phyloP scores from a whole-genome alignment of 2,329 filamentous ascomycete species.

The Drechslera avenae region DNA sequence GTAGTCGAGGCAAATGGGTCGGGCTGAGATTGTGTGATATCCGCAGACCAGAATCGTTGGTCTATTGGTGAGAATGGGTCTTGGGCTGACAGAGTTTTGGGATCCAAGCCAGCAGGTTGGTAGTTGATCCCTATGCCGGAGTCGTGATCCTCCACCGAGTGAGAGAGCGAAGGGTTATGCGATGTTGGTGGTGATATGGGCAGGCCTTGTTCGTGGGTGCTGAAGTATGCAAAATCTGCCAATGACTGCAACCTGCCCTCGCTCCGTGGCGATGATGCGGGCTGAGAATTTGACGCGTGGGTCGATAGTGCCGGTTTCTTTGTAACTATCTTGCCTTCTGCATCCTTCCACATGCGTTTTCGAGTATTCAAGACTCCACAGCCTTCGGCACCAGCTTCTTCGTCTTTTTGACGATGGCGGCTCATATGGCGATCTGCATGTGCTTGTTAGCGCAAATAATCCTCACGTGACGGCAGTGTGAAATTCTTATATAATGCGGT shows the following conservation, averaged over 20 bases:
- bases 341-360: slow-evolving; percentile 59
- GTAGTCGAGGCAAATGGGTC: slow-evolving; percentile 26
- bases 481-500: no score
- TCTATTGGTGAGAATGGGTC: slow-evolving; percentile 33
- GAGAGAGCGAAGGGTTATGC: slow-evolving; percentile 32
- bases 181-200: slow-evolving; percentile 46
- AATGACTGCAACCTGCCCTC: slow-evolving; percentile 24
- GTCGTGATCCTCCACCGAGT: slow-evolving; percentile 39
- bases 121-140: slow-evolving; percentile 30
- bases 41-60: slow-evolving; percentile 41
- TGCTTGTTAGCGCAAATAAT: slow-evolving; percentile 27
- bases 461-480: not conserved
- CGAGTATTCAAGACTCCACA: slow-evolving; percentile 59
- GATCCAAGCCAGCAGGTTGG: slow-evolving; percentile 24
- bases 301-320: slow-evolving; percentile 43
- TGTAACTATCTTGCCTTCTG: slow-evolving; percentile 59
- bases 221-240: slow-evolving; percentile 28
- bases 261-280: slow-evolving; percentile 7
- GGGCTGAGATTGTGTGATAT: slow-evolving; percentile 38
- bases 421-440: slow-evolving; percentile 62
- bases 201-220: slow-evolving; percentile 26
- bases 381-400: slow-evolving; percentile 60
- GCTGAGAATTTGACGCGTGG: slow-evolving; percentile 11
- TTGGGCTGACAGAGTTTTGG: slow-evolving; percentile 24
- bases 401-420: slow-evolving; percentile 60